A percentile compares a stretch with the other conserved stretches of the same genome.
Conservation (phyloP, 2,329 filamentous ascomycete species). For the Mycogone perniciosa region DNA sequence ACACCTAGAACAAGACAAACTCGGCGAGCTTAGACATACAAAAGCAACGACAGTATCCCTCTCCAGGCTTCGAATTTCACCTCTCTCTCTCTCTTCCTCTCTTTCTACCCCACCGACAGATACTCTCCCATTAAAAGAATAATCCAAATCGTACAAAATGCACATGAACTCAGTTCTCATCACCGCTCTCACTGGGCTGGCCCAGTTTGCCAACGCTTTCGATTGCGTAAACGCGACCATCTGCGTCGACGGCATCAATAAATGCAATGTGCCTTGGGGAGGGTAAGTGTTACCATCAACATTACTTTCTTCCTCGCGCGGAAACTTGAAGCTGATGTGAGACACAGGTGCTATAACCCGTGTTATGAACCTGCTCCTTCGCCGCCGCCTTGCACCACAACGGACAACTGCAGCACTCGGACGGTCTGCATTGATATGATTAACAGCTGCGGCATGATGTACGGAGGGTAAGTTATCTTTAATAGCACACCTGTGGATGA, state of each 20-base stretch:
- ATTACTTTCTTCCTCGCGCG: background rate
- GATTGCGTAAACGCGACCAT: conserved; percentile 5
- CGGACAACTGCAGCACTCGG: conserved; percentile 19
- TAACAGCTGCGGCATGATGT: conserved; percentile 21
- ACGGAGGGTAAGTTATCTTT: conserved; percentile 17
- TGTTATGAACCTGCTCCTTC: conserved; percentile 21
- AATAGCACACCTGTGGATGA: background rate
- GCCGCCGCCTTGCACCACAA: conserved; percentile 15
- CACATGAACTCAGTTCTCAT: background rate
- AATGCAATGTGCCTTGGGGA: conserved; percentile 23
- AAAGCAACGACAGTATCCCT: too few species aligned
- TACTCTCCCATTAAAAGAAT: too few species aligned
- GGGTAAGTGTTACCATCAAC: conserved; percentile 16
- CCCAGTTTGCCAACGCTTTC: background rate
- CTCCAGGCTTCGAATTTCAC: too few species aligned
- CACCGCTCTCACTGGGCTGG: background rate
- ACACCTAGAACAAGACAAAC: too few species aligned
- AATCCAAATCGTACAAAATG: too few species aligned
- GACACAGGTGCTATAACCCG: conserved; percentile 25
- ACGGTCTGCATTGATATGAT: conserved; percentile 21
- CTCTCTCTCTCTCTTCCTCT: too few species aligned
- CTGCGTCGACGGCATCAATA: conserved; percentile 24
- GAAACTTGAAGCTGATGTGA: conserved; percentile 1
- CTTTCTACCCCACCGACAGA: too few species aligned
- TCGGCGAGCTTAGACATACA: too few species aligned